Evolutionary conservation across 768 basidiomycete species (phyloP).

Genomic region (Rhizopogon rudus): DNA sequence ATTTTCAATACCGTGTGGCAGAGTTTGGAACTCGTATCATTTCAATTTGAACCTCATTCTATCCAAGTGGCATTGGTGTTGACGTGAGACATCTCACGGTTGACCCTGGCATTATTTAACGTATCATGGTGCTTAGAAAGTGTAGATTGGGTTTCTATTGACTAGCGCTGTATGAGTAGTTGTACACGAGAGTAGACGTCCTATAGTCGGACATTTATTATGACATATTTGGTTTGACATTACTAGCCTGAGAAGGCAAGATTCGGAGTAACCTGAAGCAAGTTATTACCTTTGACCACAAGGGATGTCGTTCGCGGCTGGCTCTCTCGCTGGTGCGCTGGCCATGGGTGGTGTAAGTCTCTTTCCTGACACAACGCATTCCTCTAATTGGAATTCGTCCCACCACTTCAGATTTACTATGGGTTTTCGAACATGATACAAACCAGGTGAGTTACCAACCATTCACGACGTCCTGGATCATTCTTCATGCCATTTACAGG

Average conservation of each 20-base stretch:
- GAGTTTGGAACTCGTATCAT: slow-evolving; percentile 53
- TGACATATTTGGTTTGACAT: too few species aligned
- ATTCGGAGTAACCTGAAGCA: too few species aligned
- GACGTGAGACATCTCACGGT: too few species aligned
- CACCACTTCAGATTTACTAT: slow-evolving; percentile 51
- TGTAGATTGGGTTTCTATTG: too few species aligned
- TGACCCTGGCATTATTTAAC: too few species aligned
- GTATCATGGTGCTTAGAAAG: too few species aligned
- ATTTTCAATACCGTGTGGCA: slow-evolving; percentile 36
- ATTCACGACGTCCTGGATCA: background rate
- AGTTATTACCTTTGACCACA: background rate
- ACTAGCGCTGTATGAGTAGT: too few species aligned
- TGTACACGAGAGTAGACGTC: too few species aligned
- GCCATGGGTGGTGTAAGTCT: slow-evolving; percentile 57
- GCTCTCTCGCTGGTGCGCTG: slow-evolving; percentile 66
- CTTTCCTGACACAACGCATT: background rate
- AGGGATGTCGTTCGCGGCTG: slow-evolving; percentile 54
- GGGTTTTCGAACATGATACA: slow-evolving; percentile 65
- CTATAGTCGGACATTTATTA: too few species aligned
- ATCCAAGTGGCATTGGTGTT: too few species aligned
- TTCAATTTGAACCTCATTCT: slow-evolving; percentile 18
- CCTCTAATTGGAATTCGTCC: background rate
- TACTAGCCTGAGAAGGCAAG: too few species aligned
- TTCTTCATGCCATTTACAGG: slow-evolving; percentile 26
- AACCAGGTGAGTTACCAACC: slow-evolving; percentile 36